phyloP scores from a whole-genome alignment of 192 early-diverging fungal genomes.

The Tieghemiomyces parasiticus region DNA sequence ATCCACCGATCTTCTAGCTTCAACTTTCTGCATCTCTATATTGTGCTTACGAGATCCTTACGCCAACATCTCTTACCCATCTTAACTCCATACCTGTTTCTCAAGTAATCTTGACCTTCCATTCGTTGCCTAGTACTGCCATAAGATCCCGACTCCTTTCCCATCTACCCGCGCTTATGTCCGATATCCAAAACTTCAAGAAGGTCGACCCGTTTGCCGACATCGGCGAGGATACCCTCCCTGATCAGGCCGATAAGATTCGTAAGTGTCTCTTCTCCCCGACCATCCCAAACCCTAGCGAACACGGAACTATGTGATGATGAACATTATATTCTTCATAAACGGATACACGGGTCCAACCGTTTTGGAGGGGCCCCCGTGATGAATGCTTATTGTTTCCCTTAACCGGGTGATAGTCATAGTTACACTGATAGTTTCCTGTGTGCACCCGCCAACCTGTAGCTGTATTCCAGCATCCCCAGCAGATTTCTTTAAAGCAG shows the following conservation, averaged over 20 bases:
- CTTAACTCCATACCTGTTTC: too few species aligned
- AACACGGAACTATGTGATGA: too few species aligned
- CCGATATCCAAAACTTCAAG: slow-evolving; percentile 10
- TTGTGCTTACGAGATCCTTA: too few species aligned
- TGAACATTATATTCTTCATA: background rate
- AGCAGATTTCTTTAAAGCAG: too few species aligned
- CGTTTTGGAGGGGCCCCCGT: slow-evolving; percentile 1
- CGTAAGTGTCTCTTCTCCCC: too few species aligned
- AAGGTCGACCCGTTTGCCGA: slow-evolving; percentile 9
- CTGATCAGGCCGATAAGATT: slow-evolving; percentile 2
- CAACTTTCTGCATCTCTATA: too few species aligned
- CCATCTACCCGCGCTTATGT: slow-evolving; percentile 2
- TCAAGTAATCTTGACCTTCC: too few species aligned
- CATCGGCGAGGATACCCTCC: slow-evolving; percentile 4
- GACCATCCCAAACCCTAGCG: too few species aligned
- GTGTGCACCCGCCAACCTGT: background rate
- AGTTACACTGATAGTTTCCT: slow-evolving; percentile 37
- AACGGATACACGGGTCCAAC: background rate
- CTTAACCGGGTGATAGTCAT: slow-evolving; percentile 24
- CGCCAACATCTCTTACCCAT: too few species aligned
- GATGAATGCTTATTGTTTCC: background rate
- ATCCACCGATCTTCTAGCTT: too few species aligned
- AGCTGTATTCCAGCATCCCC: too few species aligned
- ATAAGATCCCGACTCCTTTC: background rate
- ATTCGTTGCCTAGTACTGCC: too few species aligned